Evolutionary conservation across 805 yeast species (phyloP).

Genomic region (Cyberlindnera euphorbiae): DNA sequence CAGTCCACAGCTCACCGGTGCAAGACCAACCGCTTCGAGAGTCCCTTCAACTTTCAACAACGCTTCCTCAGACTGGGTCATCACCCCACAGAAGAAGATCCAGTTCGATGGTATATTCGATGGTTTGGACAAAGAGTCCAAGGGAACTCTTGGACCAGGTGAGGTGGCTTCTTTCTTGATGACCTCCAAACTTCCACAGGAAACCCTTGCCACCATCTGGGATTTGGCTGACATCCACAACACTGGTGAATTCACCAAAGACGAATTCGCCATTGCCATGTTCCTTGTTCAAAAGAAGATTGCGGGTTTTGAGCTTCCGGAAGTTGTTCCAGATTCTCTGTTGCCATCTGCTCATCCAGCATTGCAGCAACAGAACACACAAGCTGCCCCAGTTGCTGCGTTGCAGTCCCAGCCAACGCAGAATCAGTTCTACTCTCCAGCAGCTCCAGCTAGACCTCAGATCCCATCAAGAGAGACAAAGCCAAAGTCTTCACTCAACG

Average conservation of each 20-base stretch:
- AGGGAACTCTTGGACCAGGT: conserved; percentile 64
- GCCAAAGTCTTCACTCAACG: conserved; percentile 56
- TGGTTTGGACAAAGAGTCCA: conserved; percentile 59
- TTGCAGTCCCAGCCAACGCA: conserved; percentile 9
- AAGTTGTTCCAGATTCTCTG: conserved; percentile 65
- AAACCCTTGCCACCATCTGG: conserved; percentile 86
- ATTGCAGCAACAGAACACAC: conserved; percentile 13
- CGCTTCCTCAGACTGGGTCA: conserved; percentile 55
- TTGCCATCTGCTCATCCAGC: conserved; percentile 27
- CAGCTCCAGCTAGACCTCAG: conserved; percentile 16
- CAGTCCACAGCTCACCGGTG: conserved; percentile 18
- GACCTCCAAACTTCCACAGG: conserved; percentile 83
- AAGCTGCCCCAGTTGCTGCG: conserved; percentile 14
- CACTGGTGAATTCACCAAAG: conserved; percentile 71
- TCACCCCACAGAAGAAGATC: conserved; percentile 61
- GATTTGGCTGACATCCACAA: conserved; percentile 88
- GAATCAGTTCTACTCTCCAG: too few relatives aligned
- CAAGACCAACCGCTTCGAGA: conserved; percentile 28
- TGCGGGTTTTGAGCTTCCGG: conserved; percentile 75
- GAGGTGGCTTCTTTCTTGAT: conserved; percentile 86
- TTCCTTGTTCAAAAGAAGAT: conserved; percentile 82
- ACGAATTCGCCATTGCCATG: conserved; percentile 92
- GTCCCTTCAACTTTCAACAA: conserved; percentile 34
- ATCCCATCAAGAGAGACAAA: conserved; percentile 36
- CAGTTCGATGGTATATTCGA: conserved; percentile 81